Base-by-base conservation (phyloP, 768 basidiomycete species). In the Collybiopsis luxurians region DNA sequence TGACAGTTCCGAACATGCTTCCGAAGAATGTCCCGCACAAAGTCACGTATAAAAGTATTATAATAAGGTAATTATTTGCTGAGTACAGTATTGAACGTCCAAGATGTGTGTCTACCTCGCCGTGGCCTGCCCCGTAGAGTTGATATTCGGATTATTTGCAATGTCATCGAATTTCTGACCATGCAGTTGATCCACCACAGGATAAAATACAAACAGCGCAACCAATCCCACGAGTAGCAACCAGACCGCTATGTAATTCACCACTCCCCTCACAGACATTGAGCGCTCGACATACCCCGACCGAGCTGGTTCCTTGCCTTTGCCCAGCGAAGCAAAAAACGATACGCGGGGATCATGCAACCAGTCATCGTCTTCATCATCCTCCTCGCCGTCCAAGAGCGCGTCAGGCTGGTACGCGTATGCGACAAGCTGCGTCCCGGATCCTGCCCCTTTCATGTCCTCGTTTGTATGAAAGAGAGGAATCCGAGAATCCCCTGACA, bases 331-430 rank as follows among this genome's bases (percentile, higher is more conserved):
- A 13, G 50, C 50, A 21, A 36, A 51, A 12, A 51, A 51, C 36
- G 50, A 39, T 23, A 51, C 50, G 12, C 36, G 28, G 2, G 50
- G 50, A 23, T 51, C 50, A 26, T 51, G 50, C 21, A 51, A 26
- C 50, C 50, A 51, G 24, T 51, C 50, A n/a, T 51, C 50, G 23
- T 51, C 50, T 26, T 51, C 50, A 4, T 23, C 50, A 39, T 51
- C 50, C 3, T 51, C 50, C 17, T 51, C 50, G 11, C 36, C 34
- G 11, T 51, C 50, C 9, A 39, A 13, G 10, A 51, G 31, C 12
- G 50, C 50, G n/a, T 51, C 50, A 11, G 19, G 23, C 24, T 51
- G 36, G 23, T 39, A 51, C 7, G 50, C 50, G 17, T 51, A 51
- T 11, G 50, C 50, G 3, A 51, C 50, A 10, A 51, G 11, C 13